These are phyloP conservation scores for Tremella yokohamensis DNA, from an alignment of 768 basidiomycete species.

Conservation along the genomic window DNA sequence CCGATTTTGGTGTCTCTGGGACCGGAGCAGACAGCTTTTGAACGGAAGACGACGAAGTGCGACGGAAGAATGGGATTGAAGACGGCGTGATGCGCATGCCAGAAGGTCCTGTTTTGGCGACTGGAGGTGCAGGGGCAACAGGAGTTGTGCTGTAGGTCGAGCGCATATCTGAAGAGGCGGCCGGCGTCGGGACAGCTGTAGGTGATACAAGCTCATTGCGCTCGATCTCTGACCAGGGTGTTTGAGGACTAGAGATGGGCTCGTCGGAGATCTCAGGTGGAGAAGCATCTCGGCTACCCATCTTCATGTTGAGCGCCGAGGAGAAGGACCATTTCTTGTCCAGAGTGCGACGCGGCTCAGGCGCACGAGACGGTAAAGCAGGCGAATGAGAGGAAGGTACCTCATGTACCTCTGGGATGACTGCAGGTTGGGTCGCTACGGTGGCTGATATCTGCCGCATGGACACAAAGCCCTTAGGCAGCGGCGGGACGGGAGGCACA, in stretches of 20 bases:
- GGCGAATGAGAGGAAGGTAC: conserved; percentile 2
- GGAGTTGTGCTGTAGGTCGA: conserved; percentile 7
- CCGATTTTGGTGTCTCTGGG: conserved; percentile 15
- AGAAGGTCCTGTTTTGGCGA: conserved; percentile 13
- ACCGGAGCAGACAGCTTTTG: conserved; percentile 14
- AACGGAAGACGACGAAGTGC: conserved; percentile 46
- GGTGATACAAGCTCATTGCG: conserved; percentile 24
- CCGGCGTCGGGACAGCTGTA: conserved; percentile 12
- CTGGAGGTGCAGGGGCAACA: conserved; percentile 13
- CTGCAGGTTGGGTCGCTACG: conserved; percentile 10
- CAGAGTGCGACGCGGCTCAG: conserved; percentile 22
- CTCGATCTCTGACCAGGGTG: conserved; percentile 40
- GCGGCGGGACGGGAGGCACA: conserved; percentile 49
- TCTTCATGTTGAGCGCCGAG: conserved; percentile 45
- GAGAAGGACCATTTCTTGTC: conserved; percentile 52
- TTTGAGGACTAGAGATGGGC: conserved; percentile 20
- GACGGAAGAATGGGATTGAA: conserved; percentile 49
- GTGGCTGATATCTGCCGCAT: conserved; percentile 32
- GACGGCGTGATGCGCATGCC: conserved; percentile 38
- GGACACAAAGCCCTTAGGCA: conserved; percentile 45
- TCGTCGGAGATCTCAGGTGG: conserved; percentile 22
- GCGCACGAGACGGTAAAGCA: not conserved
- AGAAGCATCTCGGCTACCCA: conserved; percentile 21
- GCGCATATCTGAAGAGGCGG: not conserved
- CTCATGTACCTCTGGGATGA: conserved; percentile 14